phyloP scores from a whole-genome alignment of 495 filamentous ascomycete species.

The Aspergillus wentii region DNA sequence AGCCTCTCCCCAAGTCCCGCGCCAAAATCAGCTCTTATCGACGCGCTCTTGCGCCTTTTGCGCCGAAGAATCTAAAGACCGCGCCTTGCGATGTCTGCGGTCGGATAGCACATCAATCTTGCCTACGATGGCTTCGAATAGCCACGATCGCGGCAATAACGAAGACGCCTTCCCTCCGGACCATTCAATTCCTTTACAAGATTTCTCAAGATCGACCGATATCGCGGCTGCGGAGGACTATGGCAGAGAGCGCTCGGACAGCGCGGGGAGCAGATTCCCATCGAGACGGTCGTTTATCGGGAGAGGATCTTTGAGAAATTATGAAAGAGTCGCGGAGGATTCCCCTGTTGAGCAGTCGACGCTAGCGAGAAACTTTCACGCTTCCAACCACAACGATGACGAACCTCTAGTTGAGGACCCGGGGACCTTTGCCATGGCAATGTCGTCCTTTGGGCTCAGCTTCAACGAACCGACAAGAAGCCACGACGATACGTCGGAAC shows the following conservation, averaged over 20 bases:
- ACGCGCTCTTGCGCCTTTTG: too few species aligned
- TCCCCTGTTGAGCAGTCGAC: constrained; percentile 37
- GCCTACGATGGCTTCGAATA: constrained; percentile 59
- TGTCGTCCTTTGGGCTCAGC: constrained; percentile 54
- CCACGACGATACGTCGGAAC: constrained; percentile 23
- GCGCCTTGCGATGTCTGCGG: constrained; percentile 44
- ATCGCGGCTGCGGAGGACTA: constrained; percentile 19
- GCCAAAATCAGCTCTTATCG: too few species aligned
- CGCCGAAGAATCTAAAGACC: too few species aligned
- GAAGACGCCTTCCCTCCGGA: constrained; percentile 42
- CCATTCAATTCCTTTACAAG: constrained; percentile 79
- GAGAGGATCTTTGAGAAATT: constrained; percentile 32
- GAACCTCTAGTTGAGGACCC: constrained; percentile 43
- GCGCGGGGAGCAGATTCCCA: constrained; percentile 27
- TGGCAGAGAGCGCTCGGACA: constrained; percentile 22
- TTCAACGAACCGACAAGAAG: constrained; percentile 37
- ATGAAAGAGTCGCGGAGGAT: constrained; percentile 49
- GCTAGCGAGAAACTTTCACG: constrained; percentile 16
- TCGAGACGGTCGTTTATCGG: constrained; percentile 34
- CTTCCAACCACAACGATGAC: constrained; percentile 31
- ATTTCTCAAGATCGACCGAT: constrained; percentile 62
- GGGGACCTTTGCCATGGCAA: constrained; percentile 54
- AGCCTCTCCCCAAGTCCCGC: too few species aligned
- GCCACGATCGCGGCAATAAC: constrained; percentile 42
- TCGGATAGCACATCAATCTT: constrained; percentile 30